Evolutionary conservation across 257 asterid species (phyloP).

Genomic region (Cordia subcordata): DNA sequence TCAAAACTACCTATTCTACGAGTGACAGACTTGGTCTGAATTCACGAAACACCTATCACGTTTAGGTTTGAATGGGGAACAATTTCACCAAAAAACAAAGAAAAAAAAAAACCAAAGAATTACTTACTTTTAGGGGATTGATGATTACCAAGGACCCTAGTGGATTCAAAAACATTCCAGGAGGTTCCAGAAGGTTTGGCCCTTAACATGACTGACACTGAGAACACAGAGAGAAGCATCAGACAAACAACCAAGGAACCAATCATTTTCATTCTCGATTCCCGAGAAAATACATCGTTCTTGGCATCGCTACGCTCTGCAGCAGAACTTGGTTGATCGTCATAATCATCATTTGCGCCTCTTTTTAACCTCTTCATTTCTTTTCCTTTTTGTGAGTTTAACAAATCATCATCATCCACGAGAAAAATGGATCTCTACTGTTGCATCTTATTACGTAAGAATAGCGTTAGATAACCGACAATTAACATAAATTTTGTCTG

Average conservation of each 20-base stretch:
- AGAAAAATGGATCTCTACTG: too few species aligned
- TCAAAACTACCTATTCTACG: too few species aligned
- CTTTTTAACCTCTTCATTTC: slow-evolving; percentile 47
- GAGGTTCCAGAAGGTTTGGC: slow-evolving; percentile 42
- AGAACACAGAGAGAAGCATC: slow-evolving; percentile 54
- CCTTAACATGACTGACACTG: slow-evolving; percentile 33
- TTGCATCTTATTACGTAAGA: too few species aligned
- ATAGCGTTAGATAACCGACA: too few species aligned
- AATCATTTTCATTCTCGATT: slow-evolving; percentile 35
- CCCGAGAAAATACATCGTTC: slow-evolving; percentile 19
- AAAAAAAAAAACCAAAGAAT: not conserved
- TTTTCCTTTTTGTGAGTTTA: not conserved
- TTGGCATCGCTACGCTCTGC: slow-evolving; percentile 14
- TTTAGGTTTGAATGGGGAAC: not conserved
- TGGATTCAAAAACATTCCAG: slow-evolving; percentile 42
- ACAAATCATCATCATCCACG: not conserved
- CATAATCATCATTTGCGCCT: slow-evolving; percentile 11
- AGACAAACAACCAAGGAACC: slow-evolving; percentile 32
- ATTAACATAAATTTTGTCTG: too few species aligned
- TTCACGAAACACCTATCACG: too few species aligned
- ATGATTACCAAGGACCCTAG: slow-evolving; percentile 27
- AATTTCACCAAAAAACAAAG: not conserved
- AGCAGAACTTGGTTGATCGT: slow-evolving; percentile 3
- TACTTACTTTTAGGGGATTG: slow-evolving; percentile 48
- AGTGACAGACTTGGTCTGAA: too few species aligned